Conservation (phyloP, 1,284 basidiomycete species). For the Tilletia setariae region DNA sequence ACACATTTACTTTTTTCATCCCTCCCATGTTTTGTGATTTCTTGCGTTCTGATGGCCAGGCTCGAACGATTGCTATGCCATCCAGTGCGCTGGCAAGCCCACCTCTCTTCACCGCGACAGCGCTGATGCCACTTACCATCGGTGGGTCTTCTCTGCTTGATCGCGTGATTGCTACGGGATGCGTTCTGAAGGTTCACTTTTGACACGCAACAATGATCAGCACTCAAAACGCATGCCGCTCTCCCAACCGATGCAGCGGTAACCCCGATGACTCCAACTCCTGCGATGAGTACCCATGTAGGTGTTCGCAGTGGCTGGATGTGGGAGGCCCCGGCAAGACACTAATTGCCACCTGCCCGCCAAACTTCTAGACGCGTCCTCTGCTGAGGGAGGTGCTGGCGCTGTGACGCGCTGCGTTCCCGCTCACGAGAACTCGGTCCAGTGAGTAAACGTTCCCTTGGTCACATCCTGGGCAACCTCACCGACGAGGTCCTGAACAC, state of each 20-base stretch:
- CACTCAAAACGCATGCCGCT: conserved; percentile 30
- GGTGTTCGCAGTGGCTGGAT: neutral
- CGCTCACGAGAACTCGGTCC: conserved; percentile 32
- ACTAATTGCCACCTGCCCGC: neutral
- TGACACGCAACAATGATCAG: conserved; percentile 4
- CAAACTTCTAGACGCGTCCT: conserved; percentile 24
- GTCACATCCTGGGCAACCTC: neutral
- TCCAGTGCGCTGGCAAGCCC: conserved; percentile 33
- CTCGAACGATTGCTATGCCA: conserved; percentile 34
- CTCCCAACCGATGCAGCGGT: conserved; percentile 36
- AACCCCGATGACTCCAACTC: conserved; percentile 29
- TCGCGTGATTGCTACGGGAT: too few species aligned
- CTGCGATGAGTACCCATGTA: conserved; percentile 38
- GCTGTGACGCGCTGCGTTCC: conserved; percentile 37
- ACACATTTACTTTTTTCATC: too few species aligned
- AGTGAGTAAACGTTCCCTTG: conserved; percentile 11
- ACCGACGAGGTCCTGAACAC: neutral
- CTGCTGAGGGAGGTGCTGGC: conserved; percentile 32
- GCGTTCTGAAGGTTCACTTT: too few species aligned
- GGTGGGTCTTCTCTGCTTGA: neutral
- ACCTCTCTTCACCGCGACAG: conserved; percentile 37
- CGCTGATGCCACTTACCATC: conserved; percentile 28
- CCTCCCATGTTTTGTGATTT: too few species aligned
- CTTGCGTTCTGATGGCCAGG: too few species aligned
- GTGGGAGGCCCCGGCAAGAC: neutral